Evolutionary conservation across 116 monocot species (phyloP), one percentile per base, ranked within the genome.

Genomic region (Dioscorea cayenensis): DNA sequence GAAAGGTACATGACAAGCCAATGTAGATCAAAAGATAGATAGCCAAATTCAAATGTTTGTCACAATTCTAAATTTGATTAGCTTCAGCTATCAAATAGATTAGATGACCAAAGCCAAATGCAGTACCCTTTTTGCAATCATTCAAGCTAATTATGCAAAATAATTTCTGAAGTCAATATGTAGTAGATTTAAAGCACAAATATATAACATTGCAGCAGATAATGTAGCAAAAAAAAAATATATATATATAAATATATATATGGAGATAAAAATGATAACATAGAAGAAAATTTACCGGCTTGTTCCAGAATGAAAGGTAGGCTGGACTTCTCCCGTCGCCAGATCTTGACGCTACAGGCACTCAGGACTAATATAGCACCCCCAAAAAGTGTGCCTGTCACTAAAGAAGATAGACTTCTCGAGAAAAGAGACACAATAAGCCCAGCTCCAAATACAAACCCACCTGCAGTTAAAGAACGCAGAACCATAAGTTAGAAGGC

Each of bases 221-320:
- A 43, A 43, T 43, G 4, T 11, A 51, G 66, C 12, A n/a, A n/a
- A n/a, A n/a, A n/a, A n/a, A n/a, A n/a, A n/a, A n/a, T n/a, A n/a
- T n/a, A n/a, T n/a, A 65, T 51, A 14, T 7, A 66, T 52, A 64
- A 1, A 16, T 55, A 16, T 18, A n/a, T 2, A 55, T 7, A 51
- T 25, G 25, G 25, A 25, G 20, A 22, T 19, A 49, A 22, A 36
- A 9, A 3, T 16, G 14, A 16, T 16, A 66, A 5, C 14, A 0
- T 2, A 37, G 14, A 21, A 36, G 14, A 28, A 51, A 60, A 49
- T 3, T 0, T 84, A 89, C 93, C 89, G 84, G 80, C 82, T 93
- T 89, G 93, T 19, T 80, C 93, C 70, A 93, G 50, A 49, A 92
- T 87, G 61, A 89, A 83, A n/a, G 87, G 93, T 74, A 85, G 27